phyloP scores from a whole-genome alignment of 2,329 filamentous ascomycete species.

The Xylaria sp. region DNA sequence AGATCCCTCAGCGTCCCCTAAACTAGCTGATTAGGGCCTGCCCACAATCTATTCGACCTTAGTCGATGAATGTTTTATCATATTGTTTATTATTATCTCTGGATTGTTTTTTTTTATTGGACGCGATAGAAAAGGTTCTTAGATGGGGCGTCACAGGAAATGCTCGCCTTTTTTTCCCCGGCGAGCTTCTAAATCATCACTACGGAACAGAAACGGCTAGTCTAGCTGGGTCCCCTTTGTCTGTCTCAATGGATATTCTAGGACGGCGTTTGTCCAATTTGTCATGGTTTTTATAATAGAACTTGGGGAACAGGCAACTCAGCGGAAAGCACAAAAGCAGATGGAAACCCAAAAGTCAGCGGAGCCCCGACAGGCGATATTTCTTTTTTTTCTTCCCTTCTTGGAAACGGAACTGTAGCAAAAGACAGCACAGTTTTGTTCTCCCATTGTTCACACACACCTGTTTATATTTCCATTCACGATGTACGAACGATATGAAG shows the following conservation, averaged over 20 bases:
- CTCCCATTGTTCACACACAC: background rate
- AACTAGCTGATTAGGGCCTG: background rate
- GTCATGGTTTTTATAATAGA: conserved; percentile 25
- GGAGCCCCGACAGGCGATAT: conserved; percentile 3
- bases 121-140: background rate
- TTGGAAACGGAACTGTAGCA: conserved; percentile 6
- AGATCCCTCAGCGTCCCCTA: conserved; percentile 34
- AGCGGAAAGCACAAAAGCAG: background rate
- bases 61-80: background rate
- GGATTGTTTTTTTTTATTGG: background rate
- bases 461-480: conserved; percentile 27
- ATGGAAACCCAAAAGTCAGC: conserved; percentile 8
- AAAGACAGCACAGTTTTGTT: background rate
- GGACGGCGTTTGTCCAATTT: conserved; percentile 4
- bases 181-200: conserved; percentile 9
- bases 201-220: conserved; percentile 2
- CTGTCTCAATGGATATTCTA: conserved; percentile 8
- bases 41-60: background rate
- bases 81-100: conserved; percentile 9
- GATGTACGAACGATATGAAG: conserved; percentile 36
- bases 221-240: conserved; percentile 15
- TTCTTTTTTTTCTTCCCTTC: background rate
- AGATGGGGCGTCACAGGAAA: conserved; percentile 4
- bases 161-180: background rate
- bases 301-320: conserved; percentile 12